Base-by-base conservation (phyloP, 83 land plant species). In the Picea abies region DNA sequence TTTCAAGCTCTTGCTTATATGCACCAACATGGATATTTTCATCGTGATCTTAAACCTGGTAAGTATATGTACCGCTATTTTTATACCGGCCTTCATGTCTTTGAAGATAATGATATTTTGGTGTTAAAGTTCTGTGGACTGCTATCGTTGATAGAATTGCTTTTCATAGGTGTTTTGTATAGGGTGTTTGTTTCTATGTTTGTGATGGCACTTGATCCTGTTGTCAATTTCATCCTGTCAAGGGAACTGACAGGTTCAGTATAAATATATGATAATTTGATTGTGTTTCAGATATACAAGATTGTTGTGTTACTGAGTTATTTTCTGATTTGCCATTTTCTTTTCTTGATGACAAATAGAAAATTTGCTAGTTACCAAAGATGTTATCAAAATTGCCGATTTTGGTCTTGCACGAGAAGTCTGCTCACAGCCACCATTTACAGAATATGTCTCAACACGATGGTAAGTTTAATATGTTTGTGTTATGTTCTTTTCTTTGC, bases 41-140 rank as follows among this genome's bases (percentile, higher is more conserved):
- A 90, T 72, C 81, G 91, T 52, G 91, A 90, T 63, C 84, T 90
- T 26, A 90, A 90, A 75, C 91, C 91, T 88, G 91, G 91, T 90
- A 79, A 61, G 41, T 39, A 22, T 29, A 32, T 60, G 8, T 65
- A 65, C 14, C 20, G 19, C 41, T 29, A 73, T 8, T 44, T 73
- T 2, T 41, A 73, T 44, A 19, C 6, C 44, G 77, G 16, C 41
- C 49, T 44, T 37, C 10, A 20, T 41, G 14, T 52, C 2, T 29
- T 52, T 52, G 12, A 11, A 52, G 16, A 4, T 22, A 67, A 7
- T 67, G 5, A 41, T 44, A 23, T 72, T 39, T 44, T 35, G 39
- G 20, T 52, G 56, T 44, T 5, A 52, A 52, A 52, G 56, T 52
- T 52, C 56, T 11, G 14, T 52, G 56, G 56, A 52, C 14, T 52